Percentiles rank a stretch among this genome's conserved stretches.
Conservation (phyloP, 2,329 filamentous ascomycete species). For the Colletotrichum noveboracense region DNA sequence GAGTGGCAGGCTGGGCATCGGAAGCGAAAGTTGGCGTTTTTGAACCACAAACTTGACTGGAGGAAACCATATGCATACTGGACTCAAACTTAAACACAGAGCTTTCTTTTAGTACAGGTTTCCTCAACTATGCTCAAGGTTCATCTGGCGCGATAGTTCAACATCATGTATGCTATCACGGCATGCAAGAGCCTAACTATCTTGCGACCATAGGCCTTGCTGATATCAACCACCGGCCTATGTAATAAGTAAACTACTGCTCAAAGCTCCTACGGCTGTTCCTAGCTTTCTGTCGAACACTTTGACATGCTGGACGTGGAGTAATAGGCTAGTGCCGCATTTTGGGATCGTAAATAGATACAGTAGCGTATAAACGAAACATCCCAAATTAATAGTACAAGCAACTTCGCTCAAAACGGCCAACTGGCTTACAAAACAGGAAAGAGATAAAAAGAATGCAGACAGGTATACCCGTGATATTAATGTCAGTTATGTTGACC, state of each 20-base stretch:
- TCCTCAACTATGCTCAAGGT: accelerated
- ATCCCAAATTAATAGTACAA: background rate
- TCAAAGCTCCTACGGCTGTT: background rate
- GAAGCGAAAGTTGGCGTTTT: background rate
- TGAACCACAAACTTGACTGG: background rate
- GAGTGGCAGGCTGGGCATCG: background rate
- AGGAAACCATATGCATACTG: background rate
- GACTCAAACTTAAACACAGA: accelerated
- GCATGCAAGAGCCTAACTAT: accelerated
- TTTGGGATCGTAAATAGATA: background rate
- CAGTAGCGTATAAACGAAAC: background rate
- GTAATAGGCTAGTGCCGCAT: background rate
- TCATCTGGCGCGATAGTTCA: background rate
- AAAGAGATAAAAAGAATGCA: background rate
- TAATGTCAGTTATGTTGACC: background rate
- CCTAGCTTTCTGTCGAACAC: background rate
- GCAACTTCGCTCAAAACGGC: background rate
- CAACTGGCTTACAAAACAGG: background rate
- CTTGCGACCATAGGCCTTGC: background rate
- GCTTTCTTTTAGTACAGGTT: accelerated
- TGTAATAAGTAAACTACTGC: accelerated
- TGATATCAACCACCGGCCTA: background rate
- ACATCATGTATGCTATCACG: background rate
- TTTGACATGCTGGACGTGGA: background rate
- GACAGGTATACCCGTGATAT: background rate